Conservation (phyloP, 192 early-diverging fungal genomes). For the Pecoramyces ruminantium region DNA sequence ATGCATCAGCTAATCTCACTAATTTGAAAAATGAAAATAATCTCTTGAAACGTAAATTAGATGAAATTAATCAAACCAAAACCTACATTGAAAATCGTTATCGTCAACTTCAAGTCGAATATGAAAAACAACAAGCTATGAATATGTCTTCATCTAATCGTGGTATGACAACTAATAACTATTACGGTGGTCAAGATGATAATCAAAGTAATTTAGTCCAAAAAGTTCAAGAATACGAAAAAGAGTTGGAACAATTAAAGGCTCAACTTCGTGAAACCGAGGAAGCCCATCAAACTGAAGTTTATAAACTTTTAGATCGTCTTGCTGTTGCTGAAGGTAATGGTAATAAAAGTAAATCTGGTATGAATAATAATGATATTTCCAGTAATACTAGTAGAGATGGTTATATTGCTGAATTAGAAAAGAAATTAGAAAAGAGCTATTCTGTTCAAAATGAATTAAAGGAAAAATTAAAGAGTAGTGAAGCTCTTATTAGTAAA, state of each 20-base stretch:
- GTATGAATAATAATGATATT: no score
- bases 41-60: background rate
- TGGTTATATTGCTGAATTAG: background rate
- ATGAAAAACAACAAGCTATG: background rate
- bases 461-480: background rate
- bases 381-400: background rate
- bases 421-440: background rate
- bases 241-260: background rate
- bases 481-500: background rate
- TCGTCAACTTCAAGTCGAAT: background rate
- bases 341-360: no score
- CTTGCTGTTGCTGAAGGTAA: background rate
- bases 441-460: background rate
- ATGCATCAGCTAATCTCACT: background rate
- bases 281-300: background rate
- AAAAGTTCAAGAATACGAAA: background rate
- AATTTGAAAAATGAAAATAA: background rate
- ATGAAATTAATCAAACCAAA: background rate
- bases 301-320: background rate
- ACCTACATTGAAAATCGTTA: background rate
- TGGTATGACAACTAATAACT: no score
- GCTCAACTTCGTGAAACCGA: background rate
- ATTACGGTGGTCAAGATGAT: no score
- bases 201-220: background rate
- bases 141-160: no score